Base-by-base conservation (phyloP, 352 stramenopile genomes). In the Phytophthora uliginosa region DNA sequence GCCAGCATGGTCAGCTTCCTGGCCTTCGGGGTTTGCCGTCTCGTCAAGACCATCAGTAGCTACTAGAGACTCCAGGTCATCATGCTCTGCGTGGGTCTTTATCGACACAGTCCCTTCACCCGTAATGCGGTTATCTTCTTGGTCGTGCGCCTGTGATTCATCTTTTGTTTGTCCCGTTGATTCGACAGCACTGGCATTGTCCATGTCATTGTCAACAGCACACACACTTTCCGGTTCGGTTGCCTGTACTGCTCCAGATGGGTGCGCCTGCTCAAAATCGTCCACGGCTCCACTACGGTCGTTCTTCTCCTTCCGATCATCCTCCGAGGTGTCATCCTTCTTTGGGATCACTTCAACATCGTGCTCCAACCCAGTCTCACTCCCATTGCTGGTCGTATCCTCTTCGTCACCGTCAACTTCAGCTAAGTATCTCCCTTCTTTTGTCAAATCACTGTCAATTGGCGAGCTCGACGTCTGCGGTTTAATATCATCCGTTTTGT, bases 381-480 rank as follows among this genome's bases (percentile, higher is more conserved):
- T 48, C n/a, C 31, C 48, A 22, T 20, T 15, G 17, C 20, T 22
- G 7, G 7, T 24, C 12, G 34, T 59, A 17, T n/a, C 57, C 3
- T 34, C 28, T 48, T 26, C 50, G 10, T 40, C 53, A 36, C 38
- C 38, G 38, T 59, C 36, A 45, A n/a, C 38, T 34, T 20, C 38
- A 62, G 28, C n/a, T 7, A 36, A 28, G 18, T 28, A 17, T 22
- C 48, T 57, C 15, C 12, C 20, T 15, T 24, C 48, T 7, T 6
- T 57, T 9, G 36, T 13, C 45, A 66, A 54, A 17, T 59, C 63
- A 47, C 47, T n/a, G 13, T 45, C 13, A 45, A 45, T 18, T 45
- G 13, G 18, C 38, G 38, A 45, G 38, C 13, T 45, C 13, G 18
- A 45, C n/a, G n/a, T 47, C 47, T 22, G 33, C 18, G 26, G 45